phyloP scores from a whole-genome alignment of 2,329 filamentous ascomycete species.

The Leptographium procerum region DNA sequence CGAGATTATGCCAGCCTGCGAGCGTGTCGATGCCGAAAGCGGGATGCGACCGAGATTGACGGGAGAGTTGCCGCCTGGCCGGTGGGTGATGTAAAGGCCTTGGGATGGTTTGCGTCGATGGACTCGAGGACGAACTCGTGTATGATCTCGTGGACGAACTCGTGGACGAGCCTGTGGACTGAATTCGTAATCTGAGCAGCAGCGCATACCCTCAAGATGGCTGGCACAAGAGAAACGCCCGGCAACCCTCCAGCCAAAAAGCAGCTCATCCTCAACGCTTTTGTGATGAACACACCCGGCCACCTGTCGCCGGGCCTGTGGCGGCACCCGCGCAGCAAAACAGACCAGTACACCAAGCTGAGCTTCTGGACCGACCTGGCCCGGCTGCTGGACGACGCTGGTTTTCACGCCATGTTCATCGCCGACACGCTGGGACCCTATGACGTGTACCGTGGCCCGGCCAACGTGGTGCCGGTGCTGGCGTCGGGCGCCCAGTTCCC shows the following conservation, averaged over 20 bases:
- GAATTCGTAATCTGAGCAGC: not conserved
- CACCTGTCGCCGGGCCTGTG: constrained; percentile 9
- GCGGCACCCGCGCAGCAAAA: constrained; percentile 9
- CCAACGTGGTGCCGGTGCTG: constrained; percentile 7
- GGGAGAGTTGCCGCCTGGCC: no score
- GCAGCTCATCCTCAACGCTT: constrained; percentile 30
- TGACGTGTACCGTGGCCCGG: constrained; percentile 10
- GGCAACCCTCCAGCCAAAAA: constrained; percentile 20
- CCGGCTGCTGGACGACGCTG: constrained; percentile 8
- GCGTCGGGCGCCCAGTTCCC: constrained; percentile 10
- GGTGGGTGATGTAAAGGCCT: no score
- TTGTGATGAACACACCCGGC: constrained; percentile 19
- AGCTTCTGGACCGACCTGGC: constrained; percentile 10
- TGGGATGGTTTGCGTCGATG: no score
- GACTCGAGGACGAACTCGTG: no score
- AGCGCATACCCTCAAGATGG: no score
- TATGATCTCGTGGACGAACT: no score
- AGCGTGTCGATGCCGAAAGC: not conserved
- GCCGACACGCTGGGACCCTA: constrained; percentile 11
- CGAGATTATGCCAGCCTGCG: not conserved
- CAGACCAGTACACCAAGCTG: constrained; percentile 9
- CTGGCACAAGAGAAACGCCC: no score
- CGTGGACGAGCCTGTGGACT: no score
- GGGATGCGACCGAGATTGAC: not conserved
- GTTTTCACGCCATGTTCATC: constrained; percentile 11